A percentile compares a stretch with the other conserved stretches of the same genome.
These are phyloP conservation scores for Pythium sp. DNA, from an alignment of 352 stramenopile species.

Conservation along the genomic window DNA sequence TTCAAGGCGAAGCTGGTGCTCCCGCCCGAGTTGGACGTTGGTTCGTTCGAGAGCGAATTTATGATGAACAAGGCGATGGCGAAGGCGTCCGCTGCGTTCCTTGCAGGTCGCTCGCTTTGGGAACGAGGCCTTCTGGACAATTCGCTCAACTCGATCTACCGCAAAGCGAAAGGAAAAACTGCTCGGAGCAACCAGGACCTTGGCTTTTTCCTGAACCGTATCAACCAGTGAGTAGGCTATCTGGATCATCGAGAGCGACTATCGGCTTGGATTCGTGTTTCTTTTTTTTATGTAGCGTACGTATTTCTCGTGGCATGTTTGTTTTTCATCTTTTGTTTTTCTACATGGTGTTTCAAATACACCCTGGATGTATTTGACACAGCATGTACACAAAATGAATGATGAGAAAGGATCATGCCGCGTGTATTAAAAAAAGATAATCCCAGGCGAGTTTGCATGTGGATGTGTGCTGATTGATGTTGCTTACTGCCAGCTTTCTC, in stretches of 20 bases:
- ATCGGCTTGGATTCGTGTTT: neutral
- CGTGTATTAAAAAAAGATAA: constrained; percentile 3
- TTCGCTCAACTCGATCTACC: constrained; percentile 75
- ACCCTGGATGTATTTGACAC: constrained; percentile 2
- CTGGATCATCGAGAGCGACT: neutral
- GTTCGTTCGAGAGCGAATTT: constrained; percentile 39
- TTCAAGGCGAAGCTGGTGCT: constrained; percentile 55
- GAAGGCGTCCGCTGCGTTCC: constrained; percentile 56
- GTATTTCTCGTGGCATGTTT: neutral
- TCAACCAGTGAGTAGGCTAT: constrained; percentile 21
- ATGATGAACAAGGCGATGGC: constrained; percentile 56
- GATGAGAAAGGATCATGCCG: neutral
- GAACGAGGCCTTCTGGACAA: constrained; percentile 52
- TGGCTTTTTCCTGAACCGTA: constrained; percentile 44
- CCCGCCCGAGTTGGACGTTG: constrained; percentile 48
- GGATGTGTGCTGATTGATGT: neutral
- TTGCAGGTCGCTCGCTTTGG: constrained; percentile 53
- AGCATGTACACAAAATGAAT: neutral
- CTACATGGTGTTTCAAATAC: constrained; percentile 5
- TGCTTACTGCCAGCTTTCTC: neutral
- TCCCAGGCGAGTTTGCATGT: neutral
- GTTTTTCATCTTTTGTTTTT: neutral
- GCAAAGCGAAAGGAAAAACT: constrained; percentile 46
- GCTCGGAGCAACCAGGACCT: constrained; percentile 43
- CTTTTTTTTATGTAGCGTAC: neutral